These are phyloP conservation scores for Solanum virginianum DNA, from an alignment of 257 asterid species.

Conservation along the genomic window DNA sequence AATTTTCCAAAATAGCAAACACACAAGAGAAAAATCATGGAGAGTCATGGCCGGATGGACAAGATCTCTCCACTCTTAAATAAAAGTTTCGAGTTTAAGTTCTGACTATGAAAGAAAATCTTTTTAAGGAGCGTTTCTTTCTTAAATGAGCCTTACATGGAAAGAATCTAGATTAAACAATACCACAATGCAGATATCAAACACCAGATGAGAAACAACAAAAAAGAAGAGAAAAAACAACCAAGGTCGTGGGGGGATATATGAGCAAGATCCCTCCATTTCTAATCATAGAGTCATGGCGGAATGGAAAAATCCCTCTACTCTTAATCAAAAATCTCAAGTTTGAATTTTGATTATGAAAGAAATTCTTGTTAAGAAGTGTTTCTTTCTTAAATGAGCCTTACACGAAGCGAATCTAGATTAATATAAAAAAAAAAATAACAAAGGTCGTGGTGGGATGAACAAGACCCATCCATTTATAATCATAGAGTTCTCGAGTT, in stretches of 20 bases:
- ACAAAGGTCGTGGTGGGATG: not conserved
- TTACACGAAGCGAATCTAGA: not conserved
- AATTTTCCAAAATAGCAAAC: not conserved
- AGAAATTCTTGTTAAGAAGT: not conserved
- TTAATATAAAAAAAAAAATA: not conserved
- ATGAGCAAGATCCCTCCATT: not conserved
- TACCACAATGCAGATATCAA: not conserved
- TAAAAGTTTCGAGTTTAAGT: not conserved
- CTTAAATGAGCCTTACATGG: not conserved
- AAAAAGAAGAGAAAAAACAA: not conserved
- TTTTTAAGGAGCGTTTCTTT: not conserved
- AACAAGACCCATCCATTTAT: not conserved
- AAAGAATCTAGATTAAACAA: rapidly evolving
- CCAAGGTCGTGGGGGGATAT: not conserved
- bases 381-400: not conserved
- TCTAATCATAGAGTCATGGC: not conserved
- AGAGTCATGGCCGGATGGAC: not conserved
- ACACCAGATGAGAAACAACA: too few species aligned
- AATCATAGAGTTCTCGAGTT: not conserved
- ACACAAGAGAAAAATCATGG: not conserved
- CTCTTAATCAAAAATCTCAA: not conserved
- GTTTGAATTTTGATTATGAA: not conserved
- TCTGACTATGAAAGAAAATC: not conserved
- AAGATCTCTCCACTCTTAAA: not conserved
- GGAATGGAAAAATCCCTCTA: not conserved